Percentiles rank a stretch among this genome's conserved stretches.
These are phyloP conservation scores for Leishmania martiniquensis DNA, from an alignment of 208 protist species.

Conservation along the genomic window DNA sequence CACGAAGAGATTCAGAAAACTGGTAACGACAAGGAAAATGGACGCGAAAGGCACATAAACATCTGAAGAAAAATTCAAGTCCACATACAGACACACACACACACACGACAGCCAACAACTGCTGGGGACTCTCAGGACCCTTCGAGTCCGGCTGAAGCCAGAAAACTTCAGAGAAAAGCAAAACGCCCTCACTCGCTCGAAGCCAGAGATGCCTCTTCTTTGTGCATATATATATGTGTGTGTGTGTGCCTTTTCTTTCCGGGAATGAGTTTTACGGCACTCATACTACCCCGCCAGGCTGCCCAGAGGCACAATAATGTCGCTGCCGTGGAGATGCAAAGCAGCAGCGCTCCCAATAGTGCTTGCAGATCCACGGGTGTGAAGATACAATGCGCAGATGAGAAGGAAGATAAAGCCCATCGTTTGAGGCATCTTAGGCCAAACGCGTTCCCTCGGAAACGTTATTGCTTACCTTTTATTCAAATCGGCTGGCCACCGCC, in stretches of 20 bases:
- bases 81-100: neutral
- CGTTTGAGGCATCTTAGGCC: neutral
- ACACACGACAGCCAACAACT: neutral
- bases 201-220: neutral
- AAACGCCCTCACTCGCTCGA: neutral
- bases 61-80: neutral
- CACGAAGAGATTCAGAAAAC: conserved; percentile 3
- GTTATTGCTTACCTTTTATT: neutral
- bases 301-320: neutral
- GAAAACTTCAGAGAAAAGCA: neutral
- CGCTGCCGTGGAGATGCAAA: neutral
- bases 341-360: neutral
- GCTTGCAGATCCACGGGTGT: neutral
- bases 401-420: neutral
- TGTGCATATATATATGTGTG: neutral
- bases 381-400: neutral
- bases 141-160: neutral
- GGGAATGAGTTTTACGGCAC: neutral
- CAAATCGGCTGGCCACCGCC: no score
- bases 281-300: neutral
- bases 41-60: neutral
- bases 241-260: neutral
- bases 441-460: neutral
- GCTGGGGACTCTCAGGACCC: neutral
- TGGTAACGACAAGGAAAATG: conserved; percentile 4